These are phyloP conservation scores for Verticillium albo-atrum DNA, from an alignment of 2,329 filamentous ascomycete species.

Conservation along the genomic window DNA sequence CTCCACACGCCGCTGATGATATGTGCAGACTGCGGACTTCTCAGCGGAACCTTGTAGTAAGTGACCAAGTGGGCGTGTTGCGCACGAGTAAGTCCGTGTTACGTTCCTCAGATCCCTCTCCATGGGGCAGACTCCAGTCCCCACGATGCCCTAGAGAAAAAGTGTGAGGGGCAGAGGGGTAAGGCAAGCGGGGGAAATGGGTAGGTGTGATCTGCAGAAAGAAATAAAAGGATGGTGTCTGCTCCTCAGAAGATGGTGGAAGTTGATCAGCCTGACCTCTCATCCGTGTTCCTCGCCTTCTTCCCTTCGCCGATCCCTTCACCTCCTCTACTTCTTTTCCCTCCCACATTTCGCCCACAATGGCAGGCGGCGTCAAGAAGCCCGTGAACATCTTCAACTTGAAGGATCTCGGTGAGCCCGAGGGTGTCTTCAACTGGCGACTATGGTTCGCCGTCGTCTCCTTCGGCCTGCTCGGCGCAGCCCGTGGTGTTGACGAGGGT, in stretches of 20 bases:
- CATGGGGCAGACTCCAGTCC: neutral
- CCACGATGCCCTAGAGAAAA: neutral
- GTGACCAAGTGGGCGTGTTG: neutral
- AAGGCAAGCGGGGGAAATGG: neutral
- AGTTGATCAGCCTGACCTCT: neutral
- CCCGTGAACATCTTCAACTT: slow-evolving; percentile 61
- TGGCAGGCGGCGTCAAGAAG: slow-evolving; percentile 50
- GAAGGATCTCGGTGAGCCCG: slow-evolving; percentile 60
- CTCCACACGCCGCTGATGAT: neutral
- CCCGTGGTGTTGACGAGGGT: slow-evolving; percentile 76
- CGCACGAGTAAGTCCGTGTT: neutral
- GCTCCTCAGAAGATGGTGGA: neutral
- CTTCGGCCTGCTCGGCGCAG: slow-evolving; percentile 72
- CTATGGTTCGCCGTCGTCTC: slow-evolving; percentile 73
- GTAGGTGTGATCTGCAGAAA: neutral
- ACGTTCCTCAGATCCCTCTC: neutral
- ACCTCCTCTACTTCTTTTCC: neutral
- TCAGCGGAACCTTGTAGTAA: neutral
- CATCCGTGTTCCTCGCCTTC: neutral
- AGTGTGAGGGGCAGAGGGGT: neutral
- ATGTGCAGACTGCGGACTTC: neutral
- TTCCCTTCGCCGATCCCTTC: neutral
- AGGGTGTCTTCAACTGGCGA: slow-evolving; percentile 70
- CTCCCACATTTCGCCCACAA: slow-evolving; percentile 17
- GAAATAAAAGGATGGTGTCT: neutral